phyloP scores from a whole-genome alignment of 805 yeast species.

The Saccharomycopsis fibuligera region DNA sequence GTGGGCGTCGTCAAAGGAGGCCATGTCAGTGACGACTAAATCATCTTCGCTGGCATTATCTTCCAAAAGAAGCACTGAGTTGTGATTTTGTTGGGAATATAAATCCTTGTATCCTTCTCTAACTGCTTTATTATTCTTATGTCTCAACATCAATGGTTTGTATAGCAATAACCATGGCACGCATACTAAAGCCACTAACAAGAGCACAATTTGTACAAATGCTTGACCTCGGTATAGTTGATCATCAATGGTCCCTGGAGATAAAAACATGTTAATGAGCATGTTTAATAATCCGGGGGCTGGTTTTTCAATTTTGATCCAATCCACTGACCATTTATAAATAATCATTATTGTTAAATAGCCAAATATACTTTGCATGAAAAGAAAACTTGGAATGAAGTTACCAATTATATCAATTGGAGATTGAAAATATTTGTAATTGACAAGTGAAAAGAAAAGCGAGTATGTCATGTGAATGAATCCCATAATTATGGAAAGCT shows the following conservation, averaged over 20 bases:
- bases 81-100: constrained; percentile 33
- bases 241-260: constrained; percentile 86
- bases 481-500: constrained; percentile 69
- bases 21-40: not conserved
- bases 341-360: constrained; percentile 59
- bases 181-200: constrained; percentile 74
- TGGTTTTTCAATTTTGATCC: constrained; percentile 68
- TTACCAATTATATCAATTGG: constrained; percentile 64
- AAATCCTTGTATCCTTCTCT: constrained; percentile 42
- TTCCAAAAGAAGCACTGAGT: constrained; percentile 23
- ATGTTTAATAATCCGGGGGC: constrained; percentile 94
- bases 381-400: constrained; percentile 65
- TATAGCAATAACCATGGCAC: constrained; percentile 87
- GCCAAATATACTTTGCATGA: constrained; percentile 74
- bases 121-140: constrained; percentile 28
- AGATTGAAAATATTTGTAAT: constrained; percentile 50
- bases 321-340: constrained; percentile 89
- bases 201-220: constrained; percentile 61
- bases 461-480: constrained; percentile 71
- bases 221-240: constrained; percentile 77
- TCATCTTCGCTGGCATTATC: constrained; percentile 1
- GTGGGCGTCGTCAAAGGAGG: constrained; percentile 22
- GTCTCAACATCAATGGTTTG: constrained; percentile 59
- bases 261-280: constrained; percentile 90
- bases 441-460: constrained; percentile 59